Conservation (phyloP, 345 rosid species). For the Rhizophora mangle region DNA sequence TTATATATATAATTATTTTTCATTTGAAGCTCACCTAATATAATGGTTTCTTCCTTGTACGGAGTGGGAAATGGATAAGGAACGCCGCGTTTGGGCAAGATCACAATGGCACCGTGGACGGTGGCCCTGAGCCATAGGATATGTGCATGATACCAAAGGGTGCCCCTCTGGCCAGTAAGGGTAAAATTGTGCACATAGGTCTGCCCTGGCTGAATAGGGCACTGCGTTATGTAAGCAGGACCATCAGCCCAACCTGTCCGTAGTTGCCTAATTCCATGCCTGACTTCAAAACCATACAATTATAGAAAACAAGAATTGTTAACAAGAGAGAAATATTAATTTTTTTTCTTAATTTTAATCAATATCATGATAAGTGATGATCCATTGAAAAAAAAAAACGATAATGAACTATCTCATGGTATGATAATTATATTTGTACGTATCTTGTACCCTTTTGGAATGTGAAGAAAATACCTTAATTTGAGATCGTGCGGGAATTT, state of each 20-base stretch:
- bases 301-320: too few species aligned
- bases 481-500: too few species aligned
- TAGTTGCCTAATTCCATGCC: slow-evolving; percentile 87
- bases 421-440: too few species aligned
- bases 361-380: too few species aligned
- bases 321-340: too few species aligned
- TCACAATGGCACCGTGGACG: slow-evolving; percentile 71
- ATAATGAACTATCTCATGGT: too few species aligned
- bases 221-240: slow-evolving; percentile 87
- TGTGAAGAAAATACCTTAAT: too few species aligned
- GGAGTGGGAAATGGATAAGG: slow-evolving; percentile 93
- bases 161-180: slow-evolving; percentile 85
- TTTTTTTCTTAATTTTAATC: too few species aligned
- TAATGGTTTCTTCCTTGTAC: slow-evolving; percentile 57
- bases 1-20: too few species aligned
- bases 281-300: slow-evolving; percentile 11
- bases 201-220: slow-evolving; percentile 83
- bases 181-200: slow-evolving; percentile 74
- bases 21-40: slow-evolving; percentile 39
- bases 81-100: slow-evolving; percentile 77
- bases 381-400: too few species aligned
- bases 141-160: slow-evolving; percentile 90
- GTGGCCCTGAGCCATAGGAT: slow-evolving; percentile 93
- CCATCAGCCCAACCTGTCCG: slow-evolving; percentile 95
- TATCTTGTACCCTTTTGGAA: too few species aligned